Base-by-base conservation (phyloP, 2,329 filamentous ascomycete genomes). In the Aureobasidium sp. region DNA sequence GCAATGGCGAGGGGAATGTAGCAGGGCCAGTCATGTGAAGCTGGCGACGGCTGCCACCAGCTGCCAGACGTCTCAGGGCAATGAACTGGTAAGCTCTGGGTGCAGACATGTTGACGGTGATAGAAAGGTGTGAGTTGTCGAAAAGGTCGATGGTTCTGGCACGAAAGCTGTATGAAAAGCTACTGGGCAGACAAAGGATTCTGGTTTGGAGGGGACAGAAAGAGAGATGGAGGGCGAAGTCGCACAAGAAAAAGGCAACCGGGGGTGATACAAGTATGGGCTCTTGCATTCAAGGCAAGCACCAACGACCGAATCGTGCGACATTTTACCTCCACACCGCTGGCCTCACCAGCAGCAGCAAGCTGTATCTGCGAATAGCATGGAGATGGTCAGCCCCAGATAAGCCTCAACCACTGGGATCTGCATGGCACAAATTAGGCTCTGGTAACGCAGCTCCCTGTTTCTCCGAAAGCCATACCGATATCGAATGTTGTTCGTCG, bases 11-110 rank as follows among this genome's bases (percentile, higher is more conserved):
- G 69, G 75, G 76, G 64, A 80, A 84, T 56, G 82, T 83, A 31
- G 83, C 77, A 42, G 80, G 80, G 61, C 83, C 83, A 39, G 84
- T 86, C 76, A 86, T 84, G 74, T 83, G 81, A 55, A 86, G 78
- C 62, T 73, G 72, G 67, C 84, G 83, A 62, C 75, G 70, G 44
- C 52, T 64, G 64, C 68, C 72, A 68, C 69, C 72, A 52, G 69
- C 70, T 68, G 74, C 71, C 62, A 77, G 68, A 65, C 72, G 76
- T 65, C 70, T 72, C 64, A 79, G 73, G 67, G 75, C 75, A 66
- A 76, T 74, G 65, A 74, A 70, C 63, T 75, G 74, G 62, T 74
- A 73, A 27, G 73, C 70, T 71, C 76, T 69, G 66, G 76, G 73
- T 66, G 76, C 74, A 61, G 76, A 75, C 77, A 77, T 78, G 66